Percentiles rank a stretch among this genome's conserved stretches.
These are phyloP conservation scores for Exophiala sp. DNA, from an alignment of 2,329 filamentous ascomycete species.

Conservation along the genomic window DNA sequence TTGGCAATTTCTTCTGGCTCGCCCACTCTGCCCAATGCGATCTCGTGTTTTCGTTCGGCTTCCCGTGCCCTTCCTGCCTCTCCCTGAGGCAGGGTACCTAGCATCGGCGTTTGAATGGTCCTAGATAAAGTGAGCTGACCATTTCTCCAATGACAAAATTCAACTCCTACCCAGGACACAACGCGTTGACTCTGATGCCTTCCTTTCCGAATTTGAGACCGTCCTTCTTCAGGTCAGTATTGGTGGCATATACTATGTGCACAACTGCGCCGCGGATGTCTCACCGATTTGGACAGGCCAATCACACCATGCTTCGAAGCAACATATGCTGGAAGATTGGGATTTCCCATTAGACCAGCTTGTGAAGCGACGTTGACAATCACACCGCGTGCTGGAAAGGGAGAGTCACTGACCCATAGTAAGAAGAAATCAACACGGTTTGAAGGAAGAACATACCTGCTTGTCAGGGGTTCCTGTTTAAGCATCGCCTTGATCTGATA, in stretches of 20 bases:
- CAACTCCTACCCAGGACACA: slow-evolving; percentile 4
- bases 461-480: slow-evolving; percentile 15
- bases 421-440: too few species aligned
- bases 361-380: slow-evolving; percentile 43
- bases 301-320: slow-evolving; percentile 43
- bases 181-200: slow-evolving; percentile 1
- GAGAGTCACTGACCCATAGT: neutral
- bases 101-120: neutral
- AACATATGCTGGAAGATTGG: slow-evolving; percentile 41
- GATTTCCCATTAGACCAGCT: slow-evolving; percentile 34
- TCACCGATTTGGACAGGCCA: slow-evolving; percentile 31
- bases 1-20: neutral
- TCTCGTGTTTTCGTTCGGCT: neutral
- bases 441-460: neutral
- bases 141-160: too few species aligned
- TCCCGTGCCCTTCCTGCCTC: neutral
- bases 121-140: neutral
- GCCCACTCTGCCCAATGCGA: neutral
- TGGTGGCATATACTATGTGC: neutral
- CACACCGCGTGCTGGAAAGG: slow-evolving; percentile 16
- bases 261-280: neutral
- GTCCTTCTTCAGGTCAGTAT: too few species aligned
- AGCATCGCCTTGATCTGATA: slow-evolving; percentile 41
- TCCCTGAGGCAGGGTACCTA: neutral
- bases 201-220: neutral